Evolutionary conservation across 768 basidiomycete genomes (phyloP).

Genomic region (Tulasnella sp.): DNA sequence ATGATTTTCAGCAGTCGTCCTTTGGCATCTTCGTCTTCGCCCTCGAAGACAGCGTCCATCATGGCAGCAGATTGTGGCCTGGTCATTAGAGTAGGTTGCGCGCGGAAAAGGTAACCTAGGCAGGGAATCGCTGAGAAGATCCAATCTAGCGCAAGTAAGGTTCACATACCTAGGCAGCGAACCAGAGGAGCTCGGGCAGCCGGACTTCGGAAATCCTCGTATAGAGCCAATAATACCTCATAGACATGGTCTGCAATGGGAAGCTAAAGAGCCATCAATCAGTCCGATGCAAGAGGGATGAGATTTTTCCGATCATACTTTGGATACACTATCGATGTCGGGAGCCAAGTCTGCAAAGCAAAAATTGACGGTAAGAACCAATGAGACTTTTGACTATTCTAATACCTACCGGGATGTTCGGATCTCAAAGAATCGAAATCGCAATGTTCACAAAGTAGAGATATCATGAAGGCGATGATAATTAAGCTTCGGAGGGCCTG

Average conservation of each 20-base stretch:
- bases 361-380: background rate
- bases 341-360: background rate
- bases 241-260: conserved; percentile 83
- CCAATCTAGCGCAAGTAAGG: background rate
- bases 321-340: conserved; percentile 13
- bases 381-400: background rate
- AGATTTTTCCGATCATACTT: background rate
- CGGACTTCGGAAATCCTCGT: conserved; percentile 54
- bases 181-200: conserved; percentile 63
- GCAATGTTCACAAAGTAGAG: conserved; percentile 81
- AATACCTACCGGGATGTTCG: conserved; percentile 50
- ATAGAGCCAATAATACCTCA: conserved; percentile 57
- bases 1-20: conserved; percentile 76
- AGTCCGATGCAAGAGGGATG: background rate
- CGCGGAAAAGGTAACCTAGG: conserved; percentile 81
- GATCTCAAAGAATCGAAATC: conserved; percentile 70
- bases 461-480: conserved; percentile 75
- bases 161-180: conserved; percentile 71
- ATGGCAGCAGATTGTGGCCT: conserved; percentile 65
- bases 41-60: conserved; percentile 84
- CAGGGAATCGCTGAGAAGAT: background rate
- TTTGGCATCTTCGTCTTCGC: conserved; percentile 60
- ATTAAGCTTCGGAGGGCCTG: conserved; percentile 33
- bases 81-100: conserved; percentile 87
- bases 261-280: conserved; percentile 34